phyloP scores from a whole-genome alignment of 2,329 filamentous ascomycete species.

The Cryphonectria japonica region DNA sequence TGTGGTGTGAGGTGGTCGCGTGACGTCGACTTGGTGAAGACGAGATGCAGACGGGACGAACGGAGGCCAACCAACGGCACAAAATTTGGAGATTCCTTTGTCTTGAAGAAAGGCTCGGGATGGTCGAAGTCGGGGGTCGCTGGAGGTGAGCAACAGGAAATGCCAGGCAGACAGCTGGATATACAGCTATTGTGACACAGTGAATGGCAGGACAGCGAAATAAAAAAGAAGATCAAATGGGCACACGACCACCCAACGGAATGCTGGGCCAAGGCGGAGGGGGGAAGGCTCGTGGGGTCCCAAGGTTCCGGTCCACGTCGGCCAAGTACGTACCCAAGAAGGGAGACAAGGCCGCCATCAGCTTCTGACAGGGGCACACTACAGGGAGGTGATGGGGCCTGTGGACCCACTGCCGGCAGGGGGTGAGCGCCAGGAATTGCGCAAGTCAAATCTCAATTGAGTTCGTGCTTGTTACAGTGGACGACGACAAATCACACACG shows the following conservation, averaged over 20 bases:
- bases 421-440: not conserved
- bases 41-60: not conserved
- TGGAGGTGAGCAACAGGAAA: not conserved
- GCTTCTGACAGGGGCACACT: not conserved
- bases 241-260: not conserved
- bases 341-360: not conserved
- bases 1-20: constrained; percentile 4
- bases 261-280: constrained; percentile 1
- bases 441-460: constrained; percentile 3
- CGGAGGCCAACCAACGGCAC: not conserved
- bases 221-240: not conserved
- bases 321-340: not conserved
- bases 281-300: not conserved
- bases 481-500: not conserved
- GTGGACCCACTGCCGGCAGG: not conserved
- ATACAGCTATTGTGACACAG: not conserved
- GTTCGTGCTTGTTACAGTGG: not conserved
- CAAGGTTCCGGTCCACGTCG: constrained; percentile 1
- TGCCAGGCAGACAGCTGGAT: not conserved
- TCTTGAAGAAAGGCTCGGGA: not conserved
- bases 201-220: not conserved
- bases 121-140: not conserved
- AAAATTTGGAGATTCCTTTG: not conserved
- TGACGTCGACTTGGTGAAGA: not conserved
- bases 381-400: not conserved